Conservation (phyloP, 805 yeast genomes). For the Kodamaea fukazawae region DNA sequence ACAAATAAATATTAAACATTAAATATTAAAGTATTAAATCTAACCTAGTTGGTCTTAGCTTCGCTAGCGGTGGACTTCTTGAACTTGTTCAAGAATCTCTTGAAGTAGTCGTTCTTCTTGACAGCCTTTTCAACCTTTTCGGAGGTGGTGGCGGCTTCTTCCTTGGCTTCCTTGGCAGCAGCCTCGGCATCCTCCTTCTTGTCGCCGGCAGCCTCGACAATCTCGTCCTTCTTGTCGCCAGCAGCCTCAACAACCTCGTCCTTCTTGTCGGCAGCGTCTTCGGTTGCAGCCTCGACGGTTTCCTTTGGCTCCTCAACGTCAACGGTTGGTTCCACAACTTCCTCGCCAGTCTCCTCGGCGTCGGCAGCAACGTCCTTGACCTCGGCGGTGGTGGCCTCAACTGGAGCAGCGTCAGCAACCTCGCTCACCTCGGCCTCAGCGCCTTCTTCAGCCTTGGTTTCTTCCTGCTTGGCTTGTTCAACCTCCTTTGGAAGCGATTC, state of each 20-base stretch:
- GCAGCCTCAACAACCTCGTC: slow-evolving; percentile 11
- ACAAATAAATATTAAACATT: background rate
- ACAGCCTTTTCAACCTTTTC: slow-evolving; percentile 30
- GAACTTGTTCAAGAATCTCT: slow-evolving; percentile 35
- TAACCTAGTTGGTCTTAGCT: slow-evolving; percentile 8
- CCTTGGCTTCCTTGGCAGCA: slow-evolving; percentile 11
- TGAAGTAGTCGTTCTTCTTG: slow-evolving; percentile 39
- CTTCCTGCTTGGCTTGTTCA: slow-evolving; percentile 8
- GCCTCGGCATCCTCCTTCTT: slow-evolving; percentile 7
- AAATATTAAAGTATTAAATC: background rate
- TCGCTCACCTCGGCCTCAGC: slow-evolving; percentile 14
- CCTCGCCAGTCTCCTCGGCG: slow-evolving; percentile 6
- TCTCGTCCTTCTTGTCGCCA: slow-evolving; percentile 10
- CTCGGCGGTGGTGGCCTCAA: slow-evolving; percentile 3
- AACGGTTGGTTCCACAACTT: slow-evolving; percentile 2
- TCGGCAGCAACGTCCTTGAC: slow-evolving; percentile 10
- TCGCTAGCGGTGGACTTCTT: slow-evolving; percentile 25
- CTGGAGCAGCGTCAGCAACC: slow-evolving; percentile 6
- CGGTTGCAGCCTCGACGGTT: slow-evolving; percentile 6
- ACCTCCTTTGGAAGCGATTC: slow-evolving; percentile 17
- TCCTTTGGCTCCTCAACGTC: slow-evolving; percentile 8
- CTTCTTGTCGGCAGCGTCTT: slow-evolving; percentile 8
- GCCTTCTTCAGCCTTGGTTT: slow-evolving; percentile 13
- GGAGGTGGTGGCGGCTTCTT: slow-evolving; percentile 19
- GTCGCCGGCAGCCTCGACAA: slow-evolving; percentile 10